Conservation (phyloP, 306 rosid species). For the Sesbania bispinosa region DNA sequence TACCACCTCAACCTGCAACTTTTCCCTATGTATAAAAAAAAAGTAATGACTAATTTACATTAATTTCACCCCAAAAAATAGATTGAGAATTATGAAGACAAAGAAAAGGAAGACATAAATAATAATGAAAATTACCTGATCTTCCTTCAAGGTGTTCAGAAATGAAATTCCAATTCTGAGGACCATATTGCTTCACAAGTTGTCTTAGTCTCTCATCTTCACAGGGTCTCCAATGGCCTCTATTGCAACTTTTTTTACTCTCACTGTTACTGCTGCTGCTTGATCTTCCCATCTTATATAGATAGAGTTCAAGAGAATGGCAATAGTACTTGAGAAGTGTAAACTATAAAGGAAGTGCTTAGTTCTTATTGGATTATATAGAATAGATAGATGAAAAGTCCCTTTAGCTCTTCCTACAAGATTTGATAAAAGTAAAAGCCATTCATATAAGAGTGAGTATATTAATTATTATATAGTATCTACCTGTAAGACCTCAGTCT, state of each 20-base stretch:
- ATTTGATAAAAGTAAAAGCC: neutral
- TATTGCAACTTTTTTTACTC: slow-evolving; percentile 33
- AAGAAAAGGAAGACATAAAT: neutral
- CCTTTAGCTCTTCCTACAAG: neutral
- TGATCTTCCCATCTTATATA: slow-evolving; percentile 32
- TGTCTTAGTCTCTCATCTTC: slow-evolving; percentile 50
- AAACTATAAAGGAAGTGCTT: neutral
- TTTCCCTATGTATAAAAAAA: slow-evolving; percentile 39
- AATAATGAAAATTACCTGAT: slow-evolving; percentile 37
- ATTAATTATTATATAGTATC: neutral
- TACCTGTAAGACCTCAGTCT: neutral
- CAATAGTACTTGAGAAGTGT: no score
- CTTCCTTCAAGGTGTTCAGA: slow-evolving; percentile 56
- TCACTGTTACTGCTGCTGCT: slow-evolving; percentile 20
- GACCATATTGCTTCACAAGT: slow-evolving; percentile 50
- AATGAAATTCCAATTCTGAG: slow-evolving; percentile 63
- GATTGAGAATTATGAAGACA: neutral
- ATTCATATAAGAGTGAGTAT: neutral
- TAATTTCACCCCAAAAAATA: neutral
- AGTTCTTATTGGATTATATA: neutral
- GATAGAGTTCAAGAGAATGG: no score
- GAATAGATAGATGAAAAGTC: neutral
- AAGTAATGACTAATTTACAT: neutral
- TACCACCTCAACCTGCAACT: slow-evolving; percentile 77
- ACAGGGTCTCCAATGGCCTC: slow-evolving; percentile 64